Evolutionary conservation across 73 alveolate species (phyloP).

Genomic region (Diophrys appendiculata): DNA sequence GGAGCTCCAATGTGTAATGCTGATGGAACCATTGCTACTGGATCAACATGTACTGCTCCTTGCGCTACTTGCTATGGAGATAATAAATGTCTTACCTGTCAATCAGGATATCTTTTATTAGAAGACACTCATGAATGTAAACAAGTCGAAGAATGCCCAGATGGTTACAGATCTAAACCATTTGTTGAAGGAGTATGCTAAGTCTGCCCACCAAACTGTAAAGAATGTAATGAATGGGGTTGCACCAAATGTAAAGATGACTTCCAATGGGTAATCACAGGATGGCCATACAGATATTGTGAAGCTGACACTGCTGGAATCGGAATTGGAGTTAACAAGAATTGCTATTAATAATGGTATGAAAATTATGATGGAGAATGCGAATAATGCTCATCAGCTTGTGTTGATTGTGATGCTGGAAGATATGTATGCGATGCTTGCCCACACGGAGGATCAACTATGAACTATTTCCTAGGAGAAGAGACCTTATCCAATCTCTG

Average conservation of each 20-base stretch:
- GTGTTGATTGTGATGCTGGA: background rate
- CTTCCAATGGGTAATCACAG: background rate
- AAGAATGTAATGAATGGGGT: background rate
- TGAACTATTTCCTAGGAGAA: background rate
- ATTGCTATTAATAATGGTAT: background rate
- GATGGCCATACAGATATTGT: background rate
- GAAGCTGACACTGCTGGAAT: background rate
- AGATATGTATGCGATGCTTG: background rate
- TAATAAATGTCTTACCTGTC: background rate
- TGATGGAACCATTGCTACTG: background rate
- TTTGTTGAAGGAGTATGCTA: background rate
- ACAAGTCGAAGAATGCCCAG: background rate
- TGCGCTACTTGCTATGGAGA: background rate
- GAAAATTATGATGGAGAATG: background rate
- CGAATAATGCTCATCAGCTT: background rate
- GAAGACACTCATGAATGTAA: background rate
- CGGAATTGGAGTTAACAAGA: background rate
- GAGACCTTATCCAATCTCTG: background rate
- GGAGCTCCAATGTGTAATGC: background rate
- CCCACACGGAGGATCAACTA: background rate
- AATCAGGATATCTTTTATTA: background rate
- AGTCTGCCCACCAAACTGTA: background rate
- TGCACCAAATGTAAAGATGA: background rate
- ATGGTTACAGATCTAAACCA: background rate
- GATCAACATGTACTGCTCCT: background rate